Conservation (phyloP, 331 rosid genomes). For the Spiraea crenata region DNA sequence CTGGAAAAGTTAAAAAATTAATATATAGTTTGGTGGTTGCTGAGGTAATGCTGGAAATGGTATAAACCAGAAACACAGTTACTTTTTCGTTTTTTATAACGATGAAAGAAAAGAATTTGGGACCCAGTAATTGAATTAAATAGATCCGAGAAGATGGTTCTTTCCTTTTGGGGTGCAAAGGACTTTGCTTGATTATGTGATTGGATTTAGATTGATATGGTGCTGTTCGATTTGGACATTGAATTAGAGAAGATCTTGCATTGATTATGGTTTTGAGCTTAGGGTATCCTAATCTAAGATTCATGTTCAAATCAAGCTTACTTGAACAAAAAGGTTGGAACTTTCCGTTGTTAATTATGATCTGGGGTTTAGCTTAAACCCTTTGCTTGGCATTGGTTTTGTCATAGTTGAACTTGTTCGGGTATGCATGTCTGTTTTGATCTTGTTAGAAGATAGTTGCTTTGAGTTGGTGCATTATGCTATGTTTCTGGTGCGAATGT, state of each 20-base stretch:
- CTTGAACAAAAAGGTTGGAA: slow-evolving; percentile 4
- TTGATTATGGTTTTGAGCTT: not conserved
- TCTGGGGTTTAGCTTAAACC: not conserved
- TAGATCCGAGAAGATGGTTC: not conserved
- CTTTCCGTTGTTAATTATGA: not conserved
- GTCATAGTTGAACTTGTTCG: slow-evolving; percentile 10
- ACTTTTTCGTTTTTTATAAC: not conserved
- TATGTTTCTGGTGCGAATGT: not conserved
- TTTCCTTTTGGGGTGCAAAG: not conserved
- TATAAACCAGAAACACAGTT: not conserved
- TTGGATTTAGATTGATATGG: not conserved
- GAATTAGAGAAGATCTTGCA: not conserved
- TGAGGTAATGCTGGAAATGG: slow-evolving; percentile 15
- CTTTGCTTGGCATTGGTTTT: not conserved
- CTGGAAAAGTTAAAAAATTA: not conserved
- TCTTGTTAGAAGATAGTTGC: not conserved
- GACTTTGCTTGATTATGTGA: slow-evolving; percentile 11
- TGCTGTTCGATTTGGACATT: not conserved
- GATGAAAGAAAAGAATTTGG: not conserved
- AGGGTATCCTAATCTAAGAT: not conserved
- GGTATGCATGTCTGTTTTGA: slow-evolving; percentile 6
- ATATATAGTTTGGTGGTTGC: not conserved
- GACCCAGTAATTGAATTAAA: slow-evolving; percentile 5
- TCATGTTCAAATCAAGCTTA: not conserved
- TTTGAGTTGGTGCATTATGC: not conserved